Evolutionary conservation across 2,329 filamentous ascomycete species (phyloP).

Genomic region (Paraphoma chrysanthemicola): DNA sequence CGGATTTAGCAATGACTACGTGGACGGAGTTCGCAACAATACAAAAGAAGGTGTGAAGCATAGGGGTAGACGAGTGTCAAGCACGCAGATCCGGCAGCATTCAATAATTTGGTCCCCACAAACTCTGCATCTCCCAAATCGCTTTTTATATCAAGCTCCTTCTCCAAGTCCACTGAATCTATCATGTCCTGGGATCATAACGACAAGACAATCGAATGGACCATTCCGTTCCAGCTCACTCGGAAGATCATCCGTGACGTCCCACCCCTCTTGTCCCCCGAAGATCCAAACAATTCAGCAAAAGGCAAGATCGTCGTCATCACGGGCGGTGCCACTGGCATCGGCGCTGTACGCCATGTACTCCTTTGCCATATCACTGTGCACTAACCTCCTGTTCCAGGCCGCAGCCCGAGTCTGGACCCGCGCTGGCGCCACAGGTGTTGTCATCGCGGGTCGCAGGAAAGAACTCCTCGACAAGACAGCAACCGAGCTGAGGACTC

Average conservation of each 20-base stretch:
- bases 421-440: background rate
- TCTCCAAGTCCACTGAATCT: too few species aligned
- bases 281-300: background rate
- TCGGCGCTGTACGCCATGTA: background rate
- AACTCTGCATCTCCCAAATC: too few species aligned
- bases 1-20: too few species aligned
- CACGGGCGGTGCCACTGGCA: background rate
- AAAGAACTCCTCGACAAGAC: background rate
- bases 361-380: background rate
- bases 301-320: background rate
- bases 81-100: too few species aligned
- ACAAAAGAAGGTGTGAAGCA: too few species aligned
- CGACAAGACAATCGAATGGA: background rate
- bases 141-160: too few species aligned
- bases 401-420: background rate
- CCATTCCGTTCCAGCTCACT: constrained; percentile 11
- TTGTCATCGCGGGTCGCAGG: background rate
- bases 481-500: background rate
- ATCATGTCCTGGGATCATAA: background rate
- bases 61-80: too few species aligned
- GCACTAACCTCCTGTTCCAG: background rate
- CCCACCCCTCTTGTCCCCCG: background rate
- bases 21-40: too few species aligned
- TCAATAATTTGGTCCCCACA: too few species aligned
- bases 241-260: constrained; percentile 9